phyloP scores from a whole-genome alignment of 2,329 filamentous ascomycete genomes.

The Macrophomina tecta region DNA sequence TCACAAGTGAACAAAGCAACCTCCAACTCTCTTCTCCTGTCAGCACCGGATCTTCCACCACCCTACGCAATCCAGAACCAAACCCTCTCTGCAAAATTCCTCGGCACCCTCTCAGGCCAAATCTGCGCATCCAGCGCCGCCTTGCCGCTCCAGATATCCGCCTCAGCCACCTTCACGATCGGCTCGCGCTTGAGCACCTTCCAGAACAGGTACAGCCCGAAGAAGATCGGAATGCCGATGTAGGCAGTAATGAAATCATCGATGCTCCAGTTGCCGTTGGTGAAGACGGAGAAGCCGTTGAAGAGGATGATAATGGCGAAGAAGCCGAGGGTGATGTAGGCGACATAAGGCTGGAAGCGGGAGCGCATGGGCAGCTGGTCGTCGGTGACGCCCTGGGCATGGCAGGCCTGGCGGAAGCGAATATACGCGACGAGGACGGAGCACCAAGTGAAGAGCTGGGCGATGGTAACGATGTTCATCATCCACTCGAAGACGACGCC shows the following conservation, averaged over 20 bases:
- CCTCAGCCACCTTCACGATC: constrained; percentile 47
- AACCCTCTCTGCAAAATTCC: constrained; percentile 53
- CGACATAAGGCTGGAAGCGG: constrained; percentile 58
- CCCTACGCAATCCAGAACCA: constrained; percentile 56
- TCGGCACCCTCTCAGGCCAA: constrained; percentile 51
- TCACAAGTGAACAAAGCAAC: neutral
- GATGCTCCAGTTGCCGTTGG: constrained; percentile 15
- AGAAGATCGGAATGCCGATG: constrained; percentile 48
- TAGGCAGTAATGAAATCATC: constrained; percentile 58
- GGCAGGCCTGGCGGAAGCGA: constrained; percentile 35
- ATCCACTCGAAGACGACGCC: constrained; percentile 41
- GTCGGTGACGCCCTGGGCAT: constrained; percentile 33
- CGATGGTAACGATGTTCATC: constrained; percentile 39
- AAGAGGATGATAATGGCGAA: constrained; percentile 68
- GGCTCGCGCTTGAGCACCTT: constrained; percentile 70
- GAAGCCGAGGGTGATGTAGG: constrained; percentile 65
- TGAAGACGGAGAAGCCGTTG: constrained; percentile 54
- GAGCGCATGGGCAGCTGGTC: constrained; percentile 56
- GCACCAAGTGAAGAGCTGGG: constrained; percentile 40
- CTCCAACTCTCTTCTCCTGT: neutral
- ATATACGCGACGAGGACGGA: constrained; percentile 38
- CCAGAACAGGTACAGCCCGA: constrained; percentile 57
- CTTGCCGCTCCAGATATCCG: constrained; percentile 56
- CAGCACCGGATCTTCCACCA: neutral
- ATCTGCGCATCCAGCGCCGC: constrained; percentile 53